Evolutionary conservation across 805 yeast species (phyloP), one percentile per base, ranked within the genome.

Genomic region (Candida nitratophila): DNA sequence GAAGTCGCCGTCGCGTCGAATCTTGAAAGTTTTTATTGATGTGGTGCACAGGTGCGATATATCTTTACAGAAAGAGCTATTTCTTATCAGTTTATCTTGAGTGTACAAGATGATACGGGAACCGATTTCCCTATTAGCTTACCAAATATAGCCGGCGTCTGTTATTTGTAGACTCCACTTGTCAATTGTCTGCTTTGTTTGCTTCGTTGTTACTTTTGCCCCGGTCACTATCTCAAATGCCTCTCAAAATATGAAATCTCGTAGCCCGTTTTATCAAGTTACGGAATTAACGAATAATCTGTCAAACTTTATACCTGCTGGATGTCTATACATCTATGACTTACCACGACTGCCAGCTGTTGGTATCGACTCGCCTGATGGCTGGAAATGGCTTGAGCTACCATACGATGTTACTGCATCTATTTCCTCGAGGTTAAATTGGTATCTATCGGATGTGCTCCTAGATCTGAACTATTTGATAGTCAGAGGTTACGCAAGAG

Each of bases 381-480:
- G 67, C 1, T 81, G 86, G 85, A 52, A 40, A 41, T 79, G 85
- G 86, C 15, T 29, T 7, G 32, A 29, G n/a, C 14, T 29, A n/a
- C 32, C 32, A 29, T 29, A 29, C n/a, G 10, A 41, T 35, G 36
- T 16, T 14, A 17, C 12, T 14, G n/a, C 31, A 24, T 16, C 29
- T 32, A 11, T 41, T 39, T 40, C 32, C 5, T 29, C 32, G 5
- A 29, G 32, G 15, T 7, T 7, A 24, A 10, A 24, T 29, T 35
- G 24, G 19, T 21, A 6, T 31, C 47, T 21, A 4, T 40, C 37
- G 2, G 41, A 52, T 1, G 24, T 70, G 0, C 39, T 76, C 5
- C 38, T 47, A 3, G 73, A 73, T 40, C 49, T 80, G 22, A 59
- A 64, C 4, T 74, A 74, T 45, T 64, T 82, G 41, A 57, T 71